Base-by-base conservation (phyloP, 169 alveolate genomes). In the Cryptosporidium ubiquitum region DNA sequence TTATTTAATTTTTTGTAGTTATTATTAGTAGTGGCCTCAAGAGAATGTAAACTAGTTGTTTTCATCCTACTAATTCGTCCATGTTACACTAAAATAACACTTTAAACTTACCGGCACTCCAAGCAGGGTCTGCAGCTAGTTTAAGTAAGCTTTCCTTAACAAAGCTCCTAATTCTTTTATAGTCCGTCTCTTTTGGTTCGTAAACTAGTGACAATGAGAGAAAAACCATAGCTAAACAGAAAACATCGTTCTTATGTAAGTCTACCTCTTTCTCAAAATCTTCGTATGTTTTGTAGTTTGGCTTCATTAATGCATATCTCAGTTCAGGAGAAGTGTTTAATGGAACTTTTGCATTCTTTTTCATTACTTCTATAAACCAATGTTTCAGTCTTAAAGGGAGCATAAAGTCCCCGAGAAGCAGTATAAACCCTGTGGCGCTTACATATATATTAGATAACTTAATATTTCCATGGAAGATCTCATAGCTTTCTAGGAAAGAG, bases 401-500 rank as follows among this genome's bases (percentile, higher is more conserved):
- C 86, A 79, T 79, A 47, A 79, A 79, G 69, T 79, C 86, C n/a
- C 86, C 86, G 18, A 79, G 64, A 10, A 79, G 66, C 33, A 79
- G 55, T n/a, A 79, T 64, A 39, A 79, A 79, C 14, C 86, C 86
- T 9, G 86, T 79, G 5, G 86, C 47, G 23, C 51, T 79, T 26
- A 79, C 74, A n/a, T 79, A 79, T 42, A 79, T 42, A 29, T 79
- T 79, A 7, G 86, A 79, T 9, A 64, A 26, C 52, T 79, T 79
- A 39, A 79, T 79, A 64, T 79, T 79, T 14, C 86, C 86, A 39
- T 79, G 86, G 55, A 23, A 79, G 9, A 79, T 64, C 39, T 44
- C 86, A 18, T 40, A 79, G 23, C 31, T 79, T 61, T 79, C 86
- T 40, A 79, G 40, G 20, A 79, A 79, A 20, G 86, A 74, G 23